phyloP scores from a whole-genome alignment of 345 rosid species.

The Salix brachista region DNA sequence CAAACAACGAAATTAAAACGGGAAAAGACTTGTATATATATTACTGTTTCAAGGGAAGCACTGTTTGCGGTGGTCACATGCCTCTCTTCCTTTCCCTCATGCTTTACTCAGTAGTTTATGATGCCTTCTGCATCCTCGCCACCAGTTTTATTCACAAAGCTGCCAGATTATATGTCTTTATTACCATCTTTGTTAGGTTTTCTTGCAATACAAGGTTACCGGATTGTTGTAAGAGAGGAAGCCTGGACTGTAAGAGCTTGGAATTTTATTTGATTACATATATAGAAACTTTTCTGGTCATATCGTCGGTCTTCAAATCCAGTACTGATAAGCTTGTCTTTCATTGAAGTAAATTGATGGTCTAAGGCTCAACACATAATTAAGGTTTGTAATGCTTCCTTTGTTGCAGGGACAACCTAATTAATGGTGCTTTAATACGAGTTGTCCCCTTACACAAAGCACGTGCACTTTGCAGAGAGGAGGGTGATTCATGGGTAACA shows the following conservation, averaged over 20 bases:
- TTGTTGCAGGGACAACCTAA: background rate
- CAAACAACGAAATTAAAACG: constrained; percentile 1
- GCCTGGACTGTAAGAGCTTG: background rate
- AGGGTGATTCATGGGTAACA: constrained; percentile 3
- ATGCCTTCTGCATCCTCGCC: constrained; percentile 8
- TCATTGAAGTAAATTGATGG: background rate
- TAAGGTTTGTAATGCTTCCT: too few relatives aligned
- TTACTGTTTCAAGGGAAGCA: constrained; percentile 6
- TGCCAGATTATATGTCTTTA: background rate
- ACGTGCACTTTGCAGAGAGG: constrained; percentile 19
- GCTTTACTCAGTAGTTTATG: constrained; percentile 7
- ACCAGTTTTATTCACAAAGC: background rate
- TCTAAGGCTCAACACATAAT: background rate
- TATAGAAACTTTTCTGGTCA: background rate
- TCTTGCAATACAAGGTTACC: background rate
- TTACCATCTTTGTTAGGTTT: background rate
- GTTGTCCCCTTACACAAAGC: background rate
- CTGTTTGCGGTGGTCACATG: constrained; percentile 27
- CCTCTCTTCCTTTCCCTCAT: background rate
- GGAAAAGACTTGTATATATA: background rate
- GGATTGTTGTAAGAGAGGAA: background rate
- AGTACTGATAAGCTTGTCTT: background rate
- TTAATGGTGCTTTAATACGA: background rate
- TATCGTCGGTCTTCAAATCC: background rate
- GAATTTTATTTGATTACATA: background rate